A percentile compares a stretch with the other conserved stretches of the same genome.
Conservation (phyloP, 2,329 filamentous ascomycete genomes). For the Escovopsis sp. region DNA sequence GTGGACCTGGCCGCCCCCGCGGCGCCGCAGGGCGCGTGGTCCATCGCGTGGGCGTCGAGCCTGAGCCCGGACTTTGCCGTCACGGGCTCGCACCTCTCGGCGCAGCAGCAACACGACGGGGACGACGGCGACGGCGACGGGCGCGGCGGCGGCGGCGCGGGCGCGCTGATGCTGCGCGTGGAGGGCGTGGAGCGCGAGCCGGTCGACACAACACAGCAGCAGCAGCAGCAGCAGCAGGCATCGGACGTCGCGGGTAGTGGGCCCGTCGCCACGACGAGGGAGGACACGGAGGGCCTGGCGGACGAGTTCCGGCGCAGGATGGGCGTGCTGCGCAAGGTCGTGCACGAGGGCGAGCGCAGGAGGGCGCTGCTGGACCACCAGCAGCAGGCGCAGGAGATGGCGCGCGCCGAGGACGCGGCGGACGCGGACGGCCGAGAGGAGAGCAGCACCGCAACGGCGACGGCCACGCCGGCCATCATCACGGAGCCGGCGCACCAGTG, state of each 20-base stretch:
- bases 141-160: conserved; percentile 10
- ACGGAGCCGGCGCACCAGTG: not conserved
- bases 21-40: conserved; percentile 21
- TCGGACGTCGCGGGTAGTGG: conserved; percentile 13
- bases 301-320: conserved; percentile 45
- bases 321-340: conserved; percentile 36
- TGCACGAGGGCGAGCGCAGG: conserved; percentile 35
- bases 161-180: conserved; percentile 18
- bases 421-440: not conserved
- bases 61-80: conserved; percentile 60
- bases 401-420: not conserved
- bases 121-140: conserved; percentile 14
- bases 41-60: conserved; percentile 54
- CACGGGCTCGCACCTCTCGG: conserved; percentile 28
- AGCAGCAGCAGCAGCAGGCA: too few species aligned
- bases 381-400: conserved; percentile 1
- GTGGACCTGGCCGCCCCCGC: conserved; percentile 34
- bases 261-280: conserved; percentile 18
- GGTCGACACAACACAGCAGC: conserved; percentile 10
- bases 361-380: conserved; percentile 14
- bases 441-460: not conserved
- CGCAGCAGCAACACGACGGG: conserved; percentile 25
- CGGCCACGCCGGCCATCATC: not conserved
- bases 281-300: conserved; percentile 36
- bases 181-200: conserved; percentile 25